These are phyloP conservation scores for Candida golubevii DNA, from an alignment of 805 yeast species.

Conservation along the genomic window DNA sequence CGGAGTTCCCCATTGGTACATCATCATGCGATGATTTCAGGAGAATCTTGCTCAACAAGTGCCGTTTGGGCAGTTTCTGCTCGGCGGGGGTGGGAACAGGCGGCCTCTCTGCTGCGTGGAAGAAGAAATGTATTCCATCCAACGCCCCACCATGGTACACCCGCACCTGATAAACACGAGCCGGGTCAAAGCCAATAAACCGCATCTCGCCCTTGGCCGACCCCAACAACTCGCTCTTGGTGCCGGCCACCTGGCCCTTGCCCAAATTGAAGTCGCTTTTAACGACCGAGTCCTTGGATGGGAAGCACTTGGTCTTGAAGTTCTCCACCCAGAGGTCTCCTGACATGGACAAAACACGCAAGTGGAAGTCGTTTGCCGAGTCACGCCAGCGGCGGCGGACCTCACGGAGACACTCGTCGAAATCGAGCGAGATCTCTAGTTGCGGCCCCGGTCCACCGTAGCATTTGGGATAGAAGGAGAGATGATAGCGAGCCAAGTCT, in stretches of 20 bases:
- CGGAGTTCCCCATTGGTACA: background rate
- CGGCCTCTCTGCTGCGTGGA: background rate
- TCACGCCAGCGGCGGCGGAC: conserved; percentile 24
- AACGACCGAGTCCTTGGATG: conserved; percentile 19
- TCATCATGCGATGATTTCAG: conserved; percentile 1
- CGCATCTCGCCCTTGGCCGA: conserved; percentile 17
- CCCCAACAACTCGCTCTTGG: conserved; percentile 36
- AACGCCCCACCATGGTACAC: conserved; percentile 73
- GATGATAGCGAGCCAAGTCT: conserved; percentile 49
- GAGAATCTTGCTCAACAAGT: conserved; percentile 23
- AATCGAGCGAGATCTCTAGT: conserved; percentile 44
- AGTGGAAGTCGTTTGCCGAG: conserved; percentile 33
- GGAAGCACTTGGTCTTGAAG: conserved; percentile 29
- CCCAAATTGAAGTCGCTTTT: conserved; percentile 40
- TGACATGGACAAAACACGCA: conserved; percentile 57
- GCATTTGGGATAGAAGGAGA: conserved; percentile 56
- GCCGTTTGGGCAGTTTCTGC: conserved; percentile 48
- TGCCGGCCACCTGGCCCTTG: conserved; percentile 35
- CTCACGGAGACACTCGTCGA: conserved; percentile 33
- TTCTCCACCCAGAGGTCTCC: conserved; percentile 57
- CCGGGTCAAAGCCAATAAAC: conserved; percentile 29
- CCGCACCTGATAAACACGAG: conserved; percentile 47
- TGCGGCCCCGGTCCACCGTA: conserved; percentile 63
- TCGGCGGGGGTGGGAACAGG: conserved; percentile 2
- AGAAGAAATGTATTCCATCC: conserved; percentile 70